phyloP scores from a whole-genome alignment of 352 stramenopile species.

The Globisporangium paddicum region DNA sequence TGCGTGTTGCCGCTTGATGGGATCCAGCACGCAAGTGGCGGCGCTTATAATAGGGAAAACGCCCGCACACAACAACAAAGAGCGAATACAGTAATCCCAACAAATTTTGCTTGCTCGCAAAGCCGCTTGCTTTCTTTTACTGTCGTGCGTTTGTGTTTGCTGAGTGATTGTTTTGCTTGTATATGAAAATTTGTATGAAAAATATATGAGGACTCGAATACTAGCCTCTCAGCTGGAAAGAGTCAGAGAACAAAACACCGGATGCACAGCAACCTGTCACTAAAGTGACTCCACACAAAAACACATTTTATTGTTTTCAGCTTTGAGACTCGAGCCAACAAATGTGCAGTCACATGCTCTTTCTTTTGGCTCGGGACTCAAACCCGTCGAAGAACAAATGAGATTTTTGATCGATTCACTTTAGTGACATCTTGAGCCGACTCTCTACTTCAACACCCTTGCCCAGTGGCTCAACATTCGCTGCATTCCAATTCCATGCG shows the following conservation, averaged over 20 bases:
- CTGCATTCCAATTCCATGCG: neutral
- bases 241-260: slow-evolving; percentile 10
- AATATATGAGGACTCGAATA: neutral
- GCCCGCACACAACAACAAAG: neutral
- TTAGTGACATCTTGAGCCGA: no score
- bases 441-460: slow-evolving; percentile 1
- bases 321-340: no score
- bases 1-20: slow-evolving; percentile 1
- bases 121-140: slow-evolving; percentile 7
- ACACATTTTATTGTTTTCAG: no score
- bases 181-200: neutral
- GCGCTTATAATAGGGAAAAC: slow-evolving; percentile 7
- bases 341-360: no score
- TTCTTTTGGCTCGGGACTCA: no score
- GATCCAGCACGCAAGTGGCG: slow-evolving; percentile 3
- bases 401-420: no score
- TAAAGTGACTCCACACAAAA: no score
- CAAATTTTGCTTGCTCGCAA: neutral
- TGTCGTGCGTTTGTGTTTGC: slow-evolving; percentile 5
- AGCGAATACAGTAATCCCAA: neutral
- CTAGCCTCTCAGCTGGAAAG: slow-evolving; percentile 1
- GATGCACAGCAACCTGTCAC: no score
- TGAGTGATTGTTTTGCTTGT: neutral
- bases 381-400: no score
- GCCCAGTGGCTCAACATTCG: neutral